Conservation (phyloP, 176 grass and related monocot species). For the Cenchrus purpureus region DNA sequence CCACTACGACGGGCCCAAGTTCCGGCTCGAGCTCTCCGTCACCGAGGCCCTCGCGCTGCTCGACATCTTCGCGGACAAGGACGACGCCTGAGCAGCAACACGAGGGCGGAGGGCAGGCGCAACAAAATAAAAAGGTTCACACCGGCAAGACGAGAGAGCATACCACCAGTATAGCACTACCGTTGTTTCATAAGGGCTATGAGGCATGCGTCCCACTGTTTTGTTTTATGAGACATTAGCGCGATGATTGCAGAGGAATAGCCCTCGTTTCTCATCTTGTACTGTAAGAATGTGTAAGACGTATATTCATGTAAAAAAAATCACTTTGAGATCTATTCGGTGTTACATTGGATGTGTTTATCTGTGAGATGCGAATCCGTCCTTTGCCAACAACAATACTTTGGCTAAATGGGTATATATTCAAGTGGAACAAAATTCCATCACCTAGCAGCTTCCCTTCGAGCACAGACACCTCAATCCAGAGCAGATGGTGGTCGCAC, state of each 20-base stretch:
- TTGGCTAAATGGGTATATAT: no score
- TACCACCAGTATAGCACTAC: background rate
- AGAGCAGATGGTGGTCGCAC: background rate
- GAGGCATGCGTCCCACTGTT: conserved; percentile 20
- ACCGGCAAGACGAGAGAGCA: no score
- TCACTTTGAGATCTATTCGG: background rate
- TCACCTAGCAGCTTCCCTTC: background rate
- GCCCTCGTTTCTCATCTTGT: background rate
- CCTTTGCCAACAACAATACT: no score
- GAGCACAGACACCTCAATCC: background rate
- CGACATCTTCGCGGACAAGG: conserved; percentile 80
- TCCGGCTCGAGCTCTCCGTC: conserved; percentile 90
- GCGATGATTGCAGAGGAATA: conserved; percentile 28
- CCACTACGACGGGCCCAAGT: conserved; percentile 98
- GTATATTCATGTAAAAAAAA: background rate
- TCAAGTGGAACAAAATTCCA: background rate
- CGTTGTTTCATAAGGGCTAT: background rate
- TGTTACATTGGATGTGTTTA: background rate
- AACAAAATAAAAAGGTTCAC: background rate
- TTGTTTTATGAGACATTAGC: conserved; percentile 21
- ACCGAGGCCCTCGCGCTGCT: conserved; percentile 82
- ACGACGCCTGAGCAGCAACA: conserved; percentile 50
- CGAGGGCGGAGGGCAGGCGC: no score
- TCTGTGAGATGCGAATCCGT: background rate
- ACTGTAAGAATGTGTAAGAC: background rate